Evolutionary conservation across 2,329 filamentous ascomycete species (phyloP), one percentile per base, ranked within the genome.

Genomic region (Plectosphaerella sp.): DNA sequence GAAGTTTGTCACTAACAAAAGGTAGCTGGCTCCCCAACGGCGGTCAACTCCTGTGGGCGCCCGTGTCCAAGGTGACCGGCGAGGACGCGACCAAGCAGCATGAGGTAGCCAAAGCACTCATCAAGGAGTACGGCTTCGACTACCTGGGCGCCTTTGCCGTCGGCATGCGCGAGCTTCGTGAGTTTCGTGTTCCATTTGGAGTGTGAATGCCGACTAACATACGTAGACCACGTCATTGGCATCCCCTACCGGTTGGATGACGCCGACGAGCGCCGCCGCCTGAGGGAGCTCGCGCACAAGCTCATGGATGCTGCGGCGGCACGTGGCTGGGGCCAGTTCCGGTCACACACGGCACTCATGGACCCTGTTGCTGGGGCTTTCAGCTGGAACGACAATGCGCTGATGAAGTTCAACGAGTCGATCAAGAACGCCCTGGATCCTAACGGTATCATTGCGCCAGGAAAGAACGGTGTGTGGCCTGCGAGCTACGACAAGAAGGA

Each of bases 181-280:
- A 68, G 55, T 60, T n/a, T 14, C 28, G 16, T 24, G 5, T 25
- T 3, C 16, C 12, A 18, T 24, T 20, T 20, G 14, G 24, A 45
- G 9, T 10, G 14, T 39, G 12, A 20, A 15, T 12, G 33, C 33
- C 22, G 18, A 37, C 33, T 22, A 12, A 33, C 28, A 33, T 18
- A 7, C 11, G 4, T 22, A 55, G 53, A 81, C 60, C 74, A 80
- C 57, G 79, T 81, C 53, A 72, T 78, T 9, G 75, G 75, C 52
- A 75, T 82, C 45, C 69, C 79, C 16, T 82, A 76, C 58, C 72
- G 81, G 51, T 66, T 72, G 2, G 67, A 68, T 24, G 67, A 74
- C 18, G 57, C 64, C 1, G 67, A 71, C 1, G 70, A 74, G 56
- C 55, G 65, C n/a, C 62, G 64, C 0, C 59, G 57, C 37, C 45